Evolutionary conservation across 208 protist species (phyloP).

Genomic region (Acanthamoeba sp.): DNA sequence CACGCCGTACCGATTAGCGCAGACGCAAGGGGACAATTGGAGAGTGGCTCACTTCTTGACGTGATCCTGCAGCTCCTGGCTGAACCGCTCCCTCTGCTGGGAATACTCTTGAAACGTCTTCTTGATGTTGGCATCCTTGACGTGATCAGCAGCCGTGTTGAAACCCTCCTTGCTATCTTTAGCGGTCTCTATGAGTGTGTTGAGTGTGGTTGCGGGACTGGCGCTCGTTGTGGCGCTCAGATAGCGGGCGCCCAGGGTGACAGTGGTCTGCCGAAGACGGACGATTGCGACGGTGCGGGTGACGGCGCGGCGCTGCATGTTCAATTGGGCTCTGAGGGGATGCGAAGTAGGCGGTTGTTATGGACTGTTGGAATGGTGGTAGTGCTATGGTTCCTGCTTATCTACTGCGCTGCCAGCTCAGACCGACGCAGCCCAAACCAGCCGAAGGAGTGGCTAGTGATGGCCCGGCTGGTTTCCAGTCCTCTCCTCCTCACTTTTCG

Average conservation of each 20-base stretch:
- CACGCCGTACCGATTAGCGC: no score
- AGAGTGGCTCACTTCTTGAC: background rate
- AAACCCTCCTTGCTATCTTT: constrained; percentile 67
- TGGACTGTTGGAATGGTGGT: background rate
- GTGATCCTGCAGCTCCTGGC: constrained; percentile 52
- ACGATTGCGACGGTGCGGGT: background rate
- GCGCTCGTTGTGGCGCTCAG: background rate
- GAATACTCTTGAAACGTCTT: constrained; percentile 21
- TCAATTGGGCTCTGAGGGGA: background rate
- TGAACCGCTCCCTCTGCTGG: constrained; percentile 50
- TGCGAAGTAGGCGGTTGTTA: background rate
- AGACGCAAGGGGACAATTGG: no score
- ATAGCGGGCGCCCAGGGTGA: background rate
- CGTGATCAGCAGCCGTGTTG: background rate
- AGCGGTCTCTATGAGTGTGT: constrained; percentile 51
- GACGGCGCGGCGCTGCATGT: constrained; percentile 28
- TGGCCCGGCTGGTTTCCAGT: background rate
- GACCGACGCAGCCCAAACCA: background rate
- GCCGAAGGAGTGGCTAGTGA: background rate
- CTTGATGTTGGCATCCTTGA: constrained; percentile 46
- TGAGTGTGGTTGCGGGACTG: background rate
- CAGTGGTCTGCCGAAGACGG: background rate
- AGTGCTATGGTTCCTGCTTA: background rate
- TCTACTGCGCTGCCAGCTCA: background rate
- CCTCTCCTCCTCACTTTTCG: background rate